These are phyloP conservation scores for Blastomyces gilchristii DNA, from an alignment of 2,329 filamentous ascomycete species.

Conservation along the genomic window DNA sequence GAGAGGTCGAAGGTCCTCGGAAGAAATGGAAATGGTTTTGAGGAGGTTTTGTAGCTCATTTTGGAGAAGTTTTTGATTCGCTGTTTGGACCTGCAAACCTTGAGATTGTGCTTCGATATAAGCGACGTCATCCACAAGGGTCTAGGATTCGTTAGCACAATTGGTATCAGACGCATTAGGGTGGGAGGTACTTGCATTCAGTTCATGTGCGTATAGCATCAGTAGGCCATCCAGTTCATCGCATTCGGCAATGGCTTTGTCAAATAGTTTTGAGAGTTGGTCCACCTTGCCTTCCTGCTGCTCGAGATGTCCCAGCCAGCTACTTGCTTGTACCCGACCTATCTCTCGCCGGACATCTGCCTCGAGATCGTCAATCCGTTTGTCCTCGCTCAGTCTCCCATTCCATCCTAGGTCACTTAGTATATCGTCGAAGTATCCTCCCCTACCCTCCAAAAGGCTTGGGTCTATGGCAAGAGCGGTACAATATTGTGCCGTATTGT, in stretches of 20 bases:
- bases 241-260: conserved; percentile 85
- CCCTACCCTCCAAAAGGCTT: conserved; percentile 61
- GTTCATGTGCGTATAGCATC: conserved; percentile 87
- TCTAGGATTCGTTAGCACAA: conserved; percentile 44
- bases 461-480: conserved; percentile 68
- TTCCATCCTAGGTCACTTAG: conserved; percentile 86
- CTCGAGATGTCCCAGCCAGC: conserved; percentile 73
- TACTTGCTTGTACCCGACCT: conserved; percentile 81
- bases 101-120: conserved; percentile 97
- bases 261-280: conserved; percentile 74
- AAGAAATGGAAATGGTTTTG: conserved; percentile 79
- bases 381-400: conserved; percentile 61
- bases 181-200: conserved; percentile 54
- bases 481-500: conserved; percentile 70
- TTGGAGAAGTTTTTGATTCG: conserved; percentile 89
- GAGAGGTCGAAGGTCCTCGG: conserved; percentile 62
- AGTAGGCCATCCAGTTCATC: conserved; percentile 91
- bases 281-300: conserved; percentile 86
- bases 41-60: conserved; percentile 82
- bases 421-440: conserved; percentile 69
- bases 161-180: background rate
- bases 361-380: conserved; percentile 70
- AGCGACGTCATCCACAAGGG: conserved; percentile 85
- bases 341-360: conserved; percentile 76
- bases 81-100: conserved; percentile 90